Conservation (phyloP, 495 filamentous ascomycete genomes). For the Daldinia decipiens region DNA sequence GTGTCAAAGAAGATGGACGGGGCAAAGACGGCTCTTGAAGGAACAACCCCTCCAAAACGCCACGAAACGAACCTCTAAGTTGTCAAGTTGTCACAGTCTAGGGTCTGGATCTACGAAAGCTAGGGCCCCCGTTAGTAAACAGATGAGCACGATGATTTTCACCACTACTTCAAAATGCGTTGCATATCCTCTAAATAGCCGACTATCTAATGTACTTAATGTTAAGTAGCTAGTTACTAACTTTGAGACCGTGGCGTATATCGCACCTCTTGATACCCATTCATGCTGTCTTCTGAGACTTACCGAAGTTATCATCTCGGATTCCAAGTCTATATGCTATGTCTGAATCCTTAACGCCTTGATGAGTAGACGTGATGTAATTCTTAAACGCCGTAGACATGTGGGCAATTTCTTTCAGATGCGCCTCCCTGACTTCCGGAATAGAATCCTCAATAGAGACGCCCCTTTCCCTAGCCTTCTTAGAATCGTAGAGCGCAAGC, state of each 20-base stretch:
- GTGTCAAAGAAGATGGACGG: conserved; percentile 43
- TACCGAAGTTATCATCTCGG: conserved; percentile 17
- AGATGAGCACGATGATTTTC: not conserved
- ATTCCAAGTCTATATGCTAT: conserved; percentile 14
- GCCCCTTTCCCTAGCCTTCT: conserved; percentile 8
- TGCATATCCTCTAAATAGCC: not conserved
- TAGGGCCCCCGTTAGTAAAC: not conserved
- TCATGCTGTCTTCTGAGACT: not conserved
- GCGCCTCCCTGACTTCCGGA: conserved; percentile 20
- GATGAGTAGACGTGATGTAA: conserved; percentile 21
- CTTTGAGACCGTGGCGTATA: not conserved
- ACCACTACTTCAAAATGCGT: not conserved
- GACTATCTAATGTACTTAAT: not conserved
- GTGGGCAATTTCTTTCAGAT: conserved; percentile 14
- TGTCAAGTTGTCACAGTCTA: not conserved
- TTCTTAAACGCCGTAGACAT: conserved; percentile 26
- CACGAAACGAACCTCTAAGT: conserved; percentile 31
- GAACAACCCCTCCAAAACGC: conserved; percentile 31
- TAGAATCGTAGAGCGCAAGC: conserved; percentile 22
- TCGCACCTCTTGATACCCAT: not conserved
- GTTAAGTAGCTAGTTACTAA: not conserved
- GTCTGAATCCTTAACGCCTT: conserved; percentile 16
- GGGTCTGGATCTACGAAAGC: not conserved
- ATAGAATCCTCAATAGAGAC: conserved; percentile 15
- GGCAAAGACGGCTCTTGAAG: conserved; percentile 32